Evolutionary conservation across 2,329 filamentous ascomycete species (phyloP).

Genomic region (Fusarium subtropicale): DNA sequence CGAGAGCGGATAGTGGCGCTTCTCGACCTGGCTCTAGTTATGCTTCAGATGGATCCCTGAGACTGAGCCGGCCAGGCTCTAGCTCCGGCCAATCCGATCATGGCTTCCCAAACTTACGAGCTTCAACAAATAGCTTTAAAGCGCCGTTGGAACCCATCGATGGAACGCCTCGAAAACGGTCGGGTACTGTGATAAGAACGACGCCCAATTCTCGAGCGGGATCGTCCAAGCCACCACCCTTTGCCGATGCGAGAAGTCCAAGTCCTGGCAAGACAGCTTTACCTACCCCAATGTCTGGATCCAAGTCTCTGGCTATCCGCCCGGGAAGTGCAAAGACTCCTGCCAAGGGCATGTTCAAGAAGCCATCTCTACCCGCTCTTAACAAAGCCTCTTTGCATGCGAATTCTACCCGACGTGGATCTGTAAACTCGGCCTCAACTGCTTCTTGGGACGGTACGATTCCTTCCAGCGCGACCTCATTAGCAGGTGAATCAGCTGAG

Average conservation of each 20-base stretch:
- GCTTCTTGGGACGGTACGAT: slow-evolving; percentile 50
- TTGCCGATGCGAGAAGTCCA: slow-evolving; percentile 48
- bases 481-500: slow-evolving; percentile 27
- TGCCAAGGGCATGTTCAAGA: slow-evolving; percentile 65
- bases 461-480: slow-evolving; percentile 32
- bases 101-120: slow-evolving; percentile 54
- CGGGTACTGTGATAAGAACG: slow-evolving; percentile 38
- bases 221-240: slow-evolving; percentile 44
- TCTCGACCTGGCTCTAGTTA: slow-evolving; percentile 69
- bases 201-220: slow-evolving; percentile 44
- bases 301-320: slow-evolving; percentile 61
- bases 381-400: slow-evolving; percentile 39
- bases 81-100: slow-evolving; percentile 61
- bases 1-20: slow-evolving; percentile 58
- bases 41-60: slow-evolving; percentile 69
- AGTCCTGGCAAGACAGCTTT: slow-evolving; percentile 55
- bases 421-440: slow-evolving; percentile 33
- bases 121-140: slow-evolving; percentile 59
- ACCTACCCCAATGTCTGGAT: slow-evolving; percentile 54
- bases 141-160: slow-evolving; percentile 57
- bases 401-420: slow-evolving; percentile 19
- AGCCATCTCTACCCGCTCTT: slow-evolving; percentile 62
- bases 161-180: slow-evolving; percentile 56
- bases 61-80: slow-evolving; percentile 66
- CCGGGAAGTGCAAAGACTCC: slow-evolving; percentile 65